Percentiles rank a stretch among this genome's conserved stretches.
Evolutionary conservation across 1,139 yeast species (phyloP).

Genomic region (Trichomonascaceae sp.): DNA sequence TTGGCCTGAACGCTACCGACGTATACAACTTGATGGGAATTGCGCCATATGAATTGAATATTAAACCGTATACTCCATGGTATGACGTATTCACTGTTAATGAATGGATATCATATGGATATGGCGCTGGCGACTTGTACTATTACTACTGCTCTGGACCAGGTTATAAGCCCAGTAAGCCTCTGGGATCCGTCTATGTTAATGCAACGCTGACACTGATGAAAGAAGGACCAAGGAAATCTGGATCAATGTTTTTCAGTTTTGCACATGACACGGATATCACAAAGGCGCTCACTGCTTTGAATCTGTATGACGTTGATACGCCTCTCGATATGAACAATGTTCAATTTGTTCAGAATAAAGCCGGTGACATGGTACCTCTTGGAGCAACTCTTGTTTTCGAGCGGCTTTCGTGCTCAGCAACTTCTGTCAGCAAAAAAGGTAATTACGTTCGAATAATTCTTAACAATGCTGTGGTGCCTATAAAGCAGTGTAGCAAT

Average conservation of each 20-base stretch:
- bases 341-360: conserved; percentile 37
- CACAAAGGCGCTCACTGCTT: conserved; percentile 43
- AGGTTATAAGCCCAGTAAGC: conserved; percentile 42
- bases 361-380: conserved; percentile 44
- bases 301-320: conserved; percentile 44
- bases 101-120: conserved; percentile 46
- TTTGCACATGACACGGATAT: conserved; percentile 60
- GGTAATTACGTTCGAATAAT: conserved; percentile 45
- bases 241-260: conserved; percentile 37
- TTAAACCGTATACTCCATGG: conserved; percentile 48
- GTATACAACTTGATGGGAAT: conserved; percentile 41
- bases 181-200: conserved; percentile 46
- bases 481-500: conserved; percentile 43
- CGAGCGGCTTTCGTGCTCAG: conserved; percentile 45
- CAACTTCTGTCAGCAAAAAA: conserved; percentile 15
- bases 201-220: conserved; percentile 45
- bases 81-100: conserved; percentile 50
- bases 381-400: conserved; percentile 52
- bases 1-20: conserved; percentile 40
- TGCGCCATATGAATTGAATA: conserved; percentile 56
- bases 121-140: conserved; percentile 39
- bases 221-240: conserved; percentile 35
- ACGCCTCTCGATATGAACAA: conserved; percentile 32
- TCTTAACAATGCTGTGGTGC: conserved; percentile 57
- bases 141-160: conserved; percentile 51